Conservation (phyloP, 106 monocot species). For the Alisma plantagoaquatica region DNA sequence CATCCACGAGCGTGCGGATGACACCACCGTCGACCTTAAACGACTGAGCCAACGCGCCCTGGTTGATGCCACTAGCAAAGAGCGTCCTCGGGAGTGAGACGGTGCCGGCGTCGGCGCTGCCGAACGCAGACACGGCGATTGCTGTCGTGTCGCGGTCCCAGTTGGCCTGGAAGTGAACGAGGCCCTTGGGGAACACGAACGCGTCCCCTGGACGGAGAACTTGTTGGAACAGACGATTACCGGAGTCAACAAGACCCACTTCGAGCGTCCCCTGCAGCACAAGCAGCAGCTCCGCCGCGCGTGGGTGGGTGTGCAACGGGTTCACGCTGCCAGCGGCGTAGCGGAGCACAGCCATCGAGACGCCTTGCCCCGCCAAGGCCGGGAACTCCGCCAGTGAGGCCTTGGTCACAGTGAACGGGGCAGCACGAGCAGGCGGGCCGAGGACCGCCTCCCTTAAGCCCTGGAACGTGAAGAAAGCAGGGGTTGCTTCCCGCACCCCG, state of each 20-base stretch:
- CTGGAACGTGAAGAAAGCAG: too few relatives aligned
- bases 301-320: too few relatives aligned
- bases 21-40: slow-evolving; percentile 7
- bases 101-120: slow-evolving; percentile 8
- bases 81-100: not conserved
- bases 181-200: slow-evolving; percentile 8
- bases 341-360: not conserved
- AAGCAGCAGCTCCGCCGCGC: not conserved
- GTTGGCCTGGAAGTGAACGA: slow-evolving; percentile 5
- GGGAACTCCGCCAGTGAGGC: not conserved
- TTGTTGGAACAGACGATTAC: slow-evolving; percentile 1
- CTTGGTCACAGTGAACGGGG: not conserved
- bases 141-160: not conserved
- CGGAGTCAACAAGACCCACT: slow-evolving; percentile 2
- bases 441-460: too few relatives aligned
- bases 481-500: too few relatives aligned
- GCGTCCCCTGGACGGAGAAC: not conserved
- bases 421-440: too few relatives aligned
- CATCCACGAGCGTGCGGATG: too few relatives aligned
- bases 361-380: not conserved
- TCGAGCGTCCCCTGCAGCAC: not conserved
- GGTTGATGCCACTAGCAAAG: slow-evolving; percentile 5
- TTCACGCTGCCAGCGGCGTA: not conserved
- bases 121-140: slow-evolving; percentile 8
- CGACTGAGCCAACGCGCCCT: slow-evolving; percentile 5